Evolutionary conservation across 257 asterid genomes (phyloP), one percentile per base, ranked within the genome.

Genomic region (Solanum pinnatisectum): DNA sequence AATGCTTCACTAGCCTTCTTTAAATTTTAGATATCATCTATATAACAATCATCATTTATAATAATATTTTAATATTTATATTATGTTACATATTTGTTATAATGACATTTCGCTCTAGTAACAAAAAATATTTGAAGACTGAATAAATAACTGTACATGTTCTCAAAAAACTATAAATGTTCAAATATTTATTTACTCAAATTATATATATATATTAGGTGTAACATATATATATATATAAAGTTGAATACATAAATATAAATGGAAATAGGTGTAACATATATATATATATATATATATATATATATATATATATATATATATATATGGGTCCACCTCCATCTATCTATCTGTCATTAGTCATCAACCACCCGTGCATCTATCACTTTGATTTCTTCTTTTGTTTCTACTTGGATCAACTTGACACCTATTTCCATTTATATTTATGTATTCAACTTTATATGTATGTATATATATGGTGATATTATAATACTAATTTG

Each of bases 291-390:
- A 40, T 39, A 40, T 40, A 39, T 39, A 37, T 37, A 37, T 37
- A 37, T 37, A 37, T 36, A 36, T 36, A 36, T 36, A 36, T 36
- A 36, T 36, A 37, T 37, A 37, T 37, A 46, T 46, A 13, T 46
- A 49, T 46, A 44, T 14, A 14, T 44, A 46, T 46, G 36, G 25
- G 88, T 77, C 91, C 91, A 77, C 87, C 76, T 56, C 88, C 37
- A 44, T 79, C 39, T 44, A 25, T 44, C 67, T 44, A 79, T 79
- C 85, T 42, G 85, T 44, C 85, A 44, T 9, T 49, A 16, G 67
- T 79, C 85, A 44, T 44, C 85, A 44, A 30, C 85, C 67, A 79
- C 85, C 85, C 85, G 85, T 79, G 85, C 85, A 79, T 79, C 85
- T 35, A 27, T 79, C 67, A 46, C 60, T 79, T 79, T 44, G 27